Conservation (phyloP, 768 basidiomycete genomes). For the Agaricus sinodeliciosus region DNA sequence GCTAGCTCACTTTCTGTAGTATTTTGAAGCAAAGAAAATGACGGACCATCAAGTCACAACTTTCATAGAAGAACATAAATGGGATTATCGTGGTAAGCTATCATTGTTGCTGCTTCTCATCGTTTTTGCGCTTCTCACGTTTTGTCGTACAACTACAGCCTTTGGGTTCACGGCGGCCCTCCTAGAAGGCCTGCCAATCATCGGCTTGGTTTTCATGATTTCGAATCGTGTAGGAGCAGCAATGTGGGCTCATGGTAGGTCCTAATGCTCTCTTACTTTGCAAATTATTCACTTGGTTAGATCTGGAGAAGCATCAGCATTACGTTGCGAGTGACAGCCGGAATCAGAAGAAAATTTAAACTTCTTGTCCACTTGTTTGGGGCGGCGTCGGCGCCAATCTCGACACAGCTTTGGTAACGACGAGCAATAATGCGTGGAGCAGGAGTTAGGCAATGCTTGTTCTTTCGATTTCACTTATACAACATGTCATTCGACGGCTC, state of each 20-base stretch:
- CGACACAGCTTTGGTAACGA: too few relatives aligned
- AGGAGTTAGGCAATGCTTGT: background rate
- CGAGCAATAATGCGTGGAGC: too few relatives aligned
- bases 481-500: background rate
- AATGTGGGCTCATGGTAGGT: conserved; percentile 85
- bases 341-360: too few relatives aligned
- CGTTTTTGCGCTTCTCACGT: background rate
- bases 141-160: conserved; percentile 30
- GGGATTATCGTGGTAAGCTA: conserved; percentile 74
- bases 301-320: conserved; percentile 23
- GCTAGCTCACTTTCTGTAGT: conserved; percentile 32
- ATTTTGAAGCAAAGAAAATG: conserved; percentile 86
- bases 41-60: conserved; percentile 54
- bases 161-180: conserved; percentile 86
- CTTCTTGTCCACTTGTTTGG: too few relatives aligned
- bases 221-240: conserved; percentile 89
- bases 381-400: too few relatives aligned
- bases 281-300: conserved; percentile 20
- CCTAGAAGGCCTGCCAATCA: conserved; percentile 73
- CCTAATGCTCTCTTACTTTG: background rate
- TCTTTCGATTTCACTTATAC: background rate
- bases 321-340: too few relatives aligned
- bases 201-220: conserved; percentile 76
- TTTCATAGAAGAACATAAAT: conserved; percentile 85
- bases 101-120: background rate